These are phyloP conservation scores for Monilinia laxa DNA, from an alignment of 2,329 filamentous ascomycete genomes.

Conservation along the genomic window DNA sequence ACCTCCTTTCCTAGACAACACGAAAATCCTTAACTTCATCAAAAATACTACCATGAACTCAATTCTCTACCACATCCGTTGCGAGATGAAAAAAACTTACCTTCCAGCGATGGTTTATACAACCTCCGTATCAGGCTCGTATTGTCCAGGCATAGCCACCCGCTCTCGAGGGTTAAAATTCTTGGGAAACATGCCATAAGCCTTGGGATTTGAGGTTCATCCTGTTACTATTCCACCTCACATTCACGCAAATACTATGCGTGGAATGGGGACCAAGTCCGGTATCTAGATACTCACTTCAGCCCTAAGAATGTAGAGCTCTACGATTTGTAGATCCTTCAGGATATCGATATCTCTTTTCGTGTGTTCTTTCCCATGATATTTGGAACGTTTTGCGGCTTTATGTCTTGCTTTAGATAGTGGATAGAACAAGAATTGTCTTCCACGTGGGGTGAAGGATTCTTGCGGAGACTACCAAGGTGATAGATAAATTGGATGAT, in stretches of 20 bases:
- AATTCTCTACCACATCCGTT: too few relatives aligned
- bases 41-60: too few relatives aligned
- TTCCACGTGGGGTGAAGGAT: neutral
- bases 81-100: too few relatives aligned
- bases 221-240: neutral
- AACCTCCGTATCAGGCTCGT: neutral
- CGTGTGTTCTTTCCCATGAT: neutral
- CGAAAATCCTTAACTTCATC: too few relatives aligned
- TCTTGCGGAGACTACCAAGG: neutral
- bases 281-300: too few relatives aligned
- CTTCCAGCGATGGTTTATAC: too few relatives aligned
- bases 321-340: neutral
- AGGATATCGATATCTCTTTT: neutral
- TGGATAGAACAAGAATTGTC: neutral
- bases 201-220: neutral
- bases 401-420: neutral
- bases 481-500: neutral
- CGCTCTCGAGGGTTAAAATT: too few relatives aligned
- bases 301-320: neutral
- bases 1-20: too few relatives aligned
- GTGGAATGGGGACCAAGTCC: neutral
- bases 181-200: neutral
- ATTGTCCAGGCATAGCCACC: neutral
- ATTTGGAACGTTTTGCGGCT: neutral
- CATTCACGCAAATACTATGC: too few relatives aligned